Percentiles rank a stretch among this genome's conserved stretches.
Conservation (phyloP, 129 eudicot species). For the Centrapalus pauciflorus region DNA sequence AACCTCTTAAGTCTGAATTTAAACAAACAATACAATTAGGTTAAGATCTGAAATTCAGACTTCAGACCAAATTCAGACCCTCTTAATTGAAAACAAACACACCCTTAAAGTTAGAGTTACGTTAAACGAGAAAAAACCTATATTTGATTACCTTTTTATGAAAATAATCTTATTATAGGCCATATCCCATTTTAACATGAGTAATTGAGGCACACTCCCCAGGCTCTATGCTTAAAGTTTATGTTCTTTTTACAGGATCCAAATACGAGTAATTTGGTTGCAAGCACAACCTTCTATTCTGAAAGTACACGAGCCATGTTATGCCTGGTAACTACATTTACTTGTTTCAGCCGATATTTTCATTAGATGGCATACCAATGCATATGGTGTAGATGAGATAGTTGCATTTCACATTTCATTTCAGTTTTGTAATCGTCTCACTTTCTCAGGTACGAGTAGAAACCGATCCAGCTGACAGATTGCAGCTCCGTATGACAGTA, state of each 20-base stretch:
- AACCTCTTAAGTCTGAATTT: no score
- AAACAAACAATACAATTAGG: no score
- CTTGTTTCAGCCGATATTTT: neutral
- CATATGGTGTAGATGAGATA: neutral
- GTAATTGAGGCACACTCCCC: neutral
- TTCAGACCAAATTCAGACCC: no score
- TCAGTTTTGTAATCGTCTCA: neutral
- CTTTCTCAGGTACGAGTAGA: constrained; percentile 81
- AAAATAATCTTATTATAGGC: neutral
- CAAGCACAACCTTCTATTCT: constrained; percentile 88
- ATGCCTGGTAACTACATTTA: constrained; percentile 61
- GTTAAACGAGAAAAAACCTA: no score
- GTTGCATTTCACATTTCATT: neutral
- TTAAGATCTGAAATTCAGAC: no score
- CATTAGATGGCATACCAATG: neutral
- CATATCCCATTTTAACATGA: neutral
- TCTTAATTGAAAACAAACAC: no score
- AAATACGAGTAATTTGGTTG: constrained; percentile 82
- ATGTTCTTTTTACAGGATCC: constrained; percentile 73
- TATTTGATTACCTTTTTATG: no score
- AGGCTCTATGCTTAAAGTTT: neutral
- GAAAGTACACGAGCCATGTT: constrained; percentile 92
- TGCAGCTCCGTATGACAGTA: constrained; percentile 90
- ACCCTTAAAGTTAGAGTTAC: no score
- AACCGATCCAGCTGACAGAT: constrained; percentile 99